Percentiles rank a stretch among this genome's conserved stretches.
Evolutionary conservation across 106 monocot genomes (phyloP).

Genomic region (Phalaenopsis equestris): DNA sequence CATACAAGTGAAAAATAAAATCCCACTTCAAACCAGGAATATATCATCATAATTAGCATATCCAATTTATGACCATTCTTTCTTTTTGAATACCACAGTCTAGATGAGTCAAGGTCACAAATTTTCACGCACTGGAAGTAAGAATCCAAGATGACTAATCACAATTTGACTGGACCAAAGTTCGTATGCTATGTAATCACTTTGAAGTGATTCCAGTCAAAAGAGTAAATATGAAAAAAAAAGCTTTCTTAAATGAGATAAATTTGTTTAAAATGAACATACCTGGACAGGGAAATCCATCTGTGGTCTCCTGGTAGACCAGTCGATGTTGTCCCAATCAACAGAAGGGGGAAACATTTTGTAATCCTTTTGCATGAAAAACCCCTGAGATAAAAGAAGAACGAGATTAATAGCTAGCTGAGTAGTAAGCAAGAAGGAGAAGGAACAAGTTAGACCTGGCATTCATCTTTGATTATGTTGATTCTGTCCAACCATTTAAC

Average conservation of each 20-base stretch:
- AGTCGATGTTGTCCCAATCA: slow-evolving; percentile 88
- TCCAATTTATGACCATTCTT: neutral
- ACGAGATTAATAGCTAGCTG: neutral
- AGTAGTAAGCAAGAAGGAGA: neutral
- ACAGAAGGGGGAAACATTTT: slow-evolving; percentile 97
- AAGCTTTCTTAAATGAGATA: neutral
- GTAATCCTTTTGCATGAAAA: slow-evolving; percentile 96
- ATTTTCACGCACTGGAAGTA: neutral
- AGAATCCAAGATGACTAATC: neutral
- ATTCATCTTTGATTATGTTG: slow-evolving; percentile 72
- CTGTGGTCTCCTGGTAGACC: slow-evolving; percentile 70
- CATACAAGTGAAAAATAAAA: neutral
- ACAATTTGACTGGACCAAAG: neutral
- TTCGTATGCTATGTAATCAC: neutral
- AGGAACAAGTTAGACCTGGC: slow-evolving; percentile 43
- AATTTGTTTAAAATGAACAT: neutral
- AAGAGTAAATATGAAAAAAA: neutral
- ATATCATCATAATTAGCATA: neutral
- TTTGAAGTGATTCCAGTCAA: neutral
- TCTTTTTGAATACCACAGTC: neutral
- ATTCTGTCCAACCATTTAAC: slow-evolving; percentile 94
- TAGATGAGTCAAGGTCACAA: neutral
- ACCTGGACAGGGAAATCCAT: slow-evolving; percentile 99
- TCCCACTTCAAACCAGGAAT: neutral
- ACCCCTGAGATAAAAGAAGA: slow-evolving; percentile 47